Evolutionary conservation across 2,329 filamentous ascomycete species (phyloP).

Genomic region (Diaporthe nobilis): DNA sequence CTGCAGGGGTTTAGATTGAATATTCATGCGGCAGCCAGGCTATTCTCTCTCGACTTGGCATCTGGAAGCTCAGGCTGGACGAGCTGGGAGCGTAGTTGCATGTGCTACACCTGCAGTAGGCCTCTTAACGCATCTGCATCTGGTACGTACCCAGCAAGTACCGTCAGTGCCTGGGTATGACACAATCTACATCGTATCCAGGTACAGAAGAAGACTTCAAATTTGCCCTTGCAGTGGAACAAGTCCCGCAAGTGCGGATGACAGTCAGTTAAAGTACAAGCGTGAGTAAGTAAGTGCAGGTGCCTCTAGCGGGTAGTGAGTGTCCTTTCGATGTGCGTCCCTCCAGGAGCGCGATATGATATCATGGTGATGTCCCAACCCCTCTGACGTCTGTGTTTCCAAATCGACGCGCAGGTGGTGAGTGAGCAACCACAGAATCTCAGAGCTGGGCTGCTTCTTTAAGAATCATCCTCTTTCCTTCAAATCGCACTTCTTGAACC

Average conservation of each 20-base stretch:
- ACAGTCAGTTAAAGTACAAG: neutral
- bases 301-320: neutral
- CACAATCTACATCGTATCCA: neutral
- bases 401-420: constrained; percentile 6
- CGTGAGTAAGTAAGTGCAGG: constrained; percentile 14
- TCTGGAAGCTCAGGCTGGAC: neutral
- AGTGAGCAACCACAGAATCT: constrained; percentile 5
- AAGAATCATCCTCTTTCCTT: constrained; percentile 1
- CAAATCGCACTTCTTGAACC: neutral
- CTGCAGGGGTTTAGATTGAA: constrained; percentile 29
- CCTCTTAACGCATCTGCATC: neutral
- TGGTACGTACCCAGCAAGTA: neutral
- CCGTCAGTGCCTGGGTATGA: neutral
- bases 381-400: constrained; percentile 30
- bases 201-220: neutral
- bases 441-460: neutral
- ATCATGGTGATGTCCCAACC: constrained; percentile 31
- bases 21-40: constrained; percentile 13
- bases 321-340: constrained; percentile 1
- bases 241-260: neutral
- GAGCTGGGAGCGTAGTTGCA: neutral
- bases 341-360: constrained; percentile 13
- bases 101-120: neutral
- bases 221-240: neutral
- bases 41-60: neutral